Evolutionary conservation across 176 grass and related monocot species (phyloP).

Genomic region (Rhynchospora pubera): DNA sequence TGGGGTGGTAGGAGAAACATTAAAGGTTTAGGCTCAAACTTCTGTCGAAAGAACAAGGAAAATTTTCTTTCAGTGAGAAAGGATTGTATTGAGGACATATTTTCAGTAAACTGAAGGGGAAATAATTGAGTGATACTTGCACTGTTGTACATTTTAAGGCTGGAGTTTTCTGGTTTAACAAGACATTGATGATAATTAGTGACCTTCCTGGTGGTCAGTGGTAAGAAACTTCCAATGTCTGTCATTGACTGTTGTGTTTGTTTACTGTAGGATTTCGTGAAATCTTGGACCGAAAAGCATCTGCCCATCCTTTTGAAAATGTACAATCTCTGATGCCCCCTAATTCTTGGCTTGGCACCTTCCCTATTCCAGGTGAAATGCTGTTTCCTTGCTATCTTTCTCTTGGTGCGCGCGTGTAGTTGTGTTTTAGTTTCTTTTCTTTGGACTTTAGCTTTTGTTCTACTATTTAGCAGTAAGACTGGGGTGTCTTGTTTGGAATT

Average conservation of each 20-base stretch:
- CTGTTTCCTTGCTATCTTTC: neutral
- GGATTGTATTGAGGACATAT: no score
- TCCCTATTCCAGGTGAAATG: slow-evolving; percentile 57
- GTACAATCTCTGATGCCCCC: slow-evolving; percentile 78
- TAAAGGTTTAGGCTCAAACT: neutral
- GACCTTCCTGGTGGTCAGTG: neutral
- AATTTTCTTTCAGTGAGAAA: no score
- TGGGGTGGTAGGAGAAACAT: neutral
- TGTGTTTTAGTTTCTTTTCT: neutral
- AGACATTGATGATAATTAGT: neutral
- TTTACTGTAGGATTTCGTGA: slow-evolving; percentile 72
- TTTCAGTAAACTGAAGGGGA: neutral
- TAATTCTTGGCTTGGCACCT: slow-evolving; percentile 72
- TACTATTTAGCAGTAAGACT: neutral
- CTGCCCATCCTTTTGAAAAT: slow-evolving; percentile 86
- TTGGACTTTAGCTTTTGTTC: neutral
- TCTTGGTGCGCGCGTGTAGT: neutral
- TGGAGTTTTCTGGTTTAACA: neutral
- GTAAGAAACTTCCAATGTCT: no score
- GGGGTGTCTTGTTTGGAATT: neutral
- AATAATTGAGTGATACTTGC: neutral
- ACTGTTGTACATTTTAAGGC: slow-evolving; percentile 13
- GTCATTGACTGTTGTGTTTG: slow-evolving; percentile 20
- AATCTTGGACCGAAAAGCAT: slow-evolving; percentile 73
- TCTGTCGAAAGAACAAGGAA: neutral